phyloP scores from a whole-genome alignment of 2,329 filamentous ascomycete genomes.

The Aspergillus sp. region DNA sequence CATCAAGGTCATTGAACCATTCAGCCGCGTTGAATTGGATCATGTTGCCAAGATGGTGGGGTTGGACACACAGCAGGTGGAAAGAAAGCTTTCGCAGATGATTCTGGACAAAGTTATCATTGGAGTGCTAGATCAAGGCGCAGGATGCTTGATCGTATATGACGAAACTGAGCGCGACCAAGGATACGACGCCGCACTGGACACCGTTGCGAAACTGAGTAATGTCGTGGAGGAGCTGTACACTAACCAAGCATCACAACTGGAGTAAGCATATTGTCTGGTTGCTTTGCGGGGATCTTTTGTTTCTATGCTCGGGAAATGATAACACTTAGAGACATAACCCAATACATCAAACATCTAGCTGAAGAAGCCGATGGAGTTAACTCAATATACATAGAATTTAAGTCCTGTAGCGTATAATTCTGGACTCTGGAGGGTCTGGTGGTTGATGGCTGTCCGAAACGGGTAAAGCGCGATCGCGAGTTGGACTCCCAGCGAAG shows the following conservation, averaged over 20 bases:
- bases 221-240: conserved; percentile 97
- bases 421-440: neutral
- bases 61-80: conserved; percentile 91
- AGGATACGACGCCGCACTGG: conserved; percentile 88
- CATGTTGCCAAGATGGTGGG: conserved; percentile 98
- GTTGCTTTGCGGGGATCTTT: neutral
- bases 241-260: conserved; percentile 91
- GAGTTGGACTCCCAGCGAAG: conserved; percentile 29
- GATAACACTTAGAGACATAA: conserved; percentile 27
- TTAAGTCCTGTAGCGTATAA: neutral
- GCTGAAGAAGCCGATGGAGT: neutral
- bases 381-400: neutral
- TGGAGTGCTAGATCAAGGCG: conserved; percentile 93
- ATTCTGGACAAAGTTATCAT: conserved; percentile 99
- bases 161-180: conserved; percentile 93
- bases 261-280: conserved; percentile 62
- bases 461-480: conserved; percentile 36
- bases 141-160: conserved; percentile 95
- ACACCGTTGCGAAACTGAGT: conserved; percentile 95
- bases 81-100: conserved; percentile 98
- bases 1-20: conserved; percentile 99
- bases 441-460: conserved; percentile 19
- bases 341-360: neutral
- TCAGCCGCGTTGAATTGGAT: conserved; percentile 92
- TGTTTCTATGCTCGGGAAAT: conserved; percentile 20